These are phyloP conservation scores for Pseudonectria foliicola DNA, from an alignment of 2,329 filamentous ascomycete genomes.

Conservation along the genomic window DNA sequence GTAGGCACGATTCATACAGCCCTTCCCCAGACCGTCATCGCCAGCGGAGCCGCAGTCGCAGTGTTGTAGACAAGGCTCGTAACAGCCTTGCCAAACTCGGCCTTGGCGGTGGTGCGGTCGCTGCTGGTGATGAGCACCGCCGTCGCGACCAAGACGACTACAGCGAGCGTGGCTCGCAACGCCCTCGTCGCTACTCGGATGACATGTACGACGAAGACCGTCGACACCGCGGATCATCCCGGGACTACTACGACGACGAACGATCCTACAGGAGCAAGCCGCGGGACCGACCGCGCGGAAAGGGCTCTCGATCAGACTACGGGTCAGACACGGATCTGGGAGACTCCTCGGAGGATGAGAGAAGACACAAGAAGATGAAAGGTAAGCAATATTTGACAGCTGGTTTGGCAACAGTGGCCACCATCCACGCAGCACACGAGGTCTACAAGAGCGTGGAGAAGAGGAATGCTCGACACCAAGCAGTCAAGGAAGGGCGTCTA, in stretches of 20 bases:
- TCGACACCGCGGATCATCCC: constrained; percentile 31
- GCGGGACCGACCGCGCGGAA: constrained; percentile 28
- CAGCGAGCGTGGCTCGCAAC: constrained; percentile 34
- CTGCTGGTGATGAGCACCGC: constrained; percentile 30
- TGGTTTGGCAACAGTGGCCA: constrained; percentile 50
- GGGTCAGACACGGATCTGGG: constrained; percentile 49
- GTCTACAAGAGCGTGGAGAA: constrained; percentile 54
- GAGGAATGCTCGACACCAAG: constrained; percentile 44
- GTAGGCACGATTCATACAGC: constrained; percentile 39
- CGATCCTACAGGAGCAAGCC: constrained; percentile 34
- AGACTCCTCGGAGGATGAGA: constrained; percentile 51
- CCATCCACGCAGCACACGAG: constrained; percentile 52
- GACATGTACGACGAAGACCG: constrained; percentile 41
- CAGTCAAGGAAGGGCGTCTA: constrained; percentile 47
- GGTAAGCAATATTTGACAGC: constrained; percentile 55
- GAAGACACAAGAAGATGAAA: constrained; percentile 49
- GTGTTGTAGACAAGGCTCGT: constrained; percentile 56
- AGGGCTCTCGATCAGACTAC: constrained; percentile 37
- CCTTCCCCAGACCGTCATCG: constrained; percentile 40
- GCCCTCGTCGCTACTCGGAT: constrained; percentile 34
- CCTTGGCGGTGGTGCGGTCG: constrained; percentile 43
- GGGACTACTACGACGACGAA: constrained; percentile 42
- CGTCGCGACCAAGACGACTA: constrained; percentile 39
- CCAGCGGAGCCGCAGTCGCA: constrained; percentile 51
- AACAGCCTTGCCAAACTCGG: constrained; percentile 56